These are phyloP conservation scores for Arthrobotrys sinensis DNA, from an alignment of 2,329 filamentous ascomycete species.

Conservation along the genomic window DNA sequence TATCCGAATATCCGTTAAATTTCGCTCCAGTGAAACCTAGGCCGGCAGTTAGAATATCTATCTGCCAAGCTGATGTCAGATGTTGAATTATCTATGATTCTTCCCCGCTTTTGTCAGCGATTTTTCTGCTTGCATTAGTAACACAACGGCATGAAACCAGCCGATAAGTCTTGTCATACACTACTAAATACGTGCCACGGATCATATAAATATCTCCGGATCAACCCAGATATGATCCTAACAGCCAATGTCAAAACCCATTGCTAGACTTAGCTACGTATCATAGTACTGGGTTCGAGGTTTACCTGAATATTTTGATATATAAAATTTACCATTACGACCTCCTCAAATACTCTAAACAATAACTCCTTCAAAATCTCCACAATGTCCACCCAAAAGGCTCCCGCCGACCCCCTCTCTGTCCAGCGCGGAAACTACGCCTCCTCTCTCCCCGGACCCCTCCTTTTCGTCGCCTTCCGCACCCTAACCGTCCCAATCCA, in stretches of 20 bases:
- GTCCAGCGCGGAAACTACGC: conserved; percentile 42
- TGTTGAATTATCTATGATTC: background rate
- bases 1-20: background rate
- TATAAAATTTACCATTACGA: too few relatives aligned
- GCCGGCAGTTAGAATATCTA: conserved; percentile 8
- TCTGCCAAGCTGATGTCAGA: conserved; percentile 6
- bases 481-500: conserved; percentile 34
- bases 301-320: too few relatives aligned
- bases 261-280: too few relatives aligned
- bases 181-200: too few relatives aligned
- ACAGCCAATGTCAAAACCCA: too few relatives aligned
- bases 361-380: conserved; percentile 13
- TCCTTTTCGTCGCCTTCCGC: conserved; percentile 24
- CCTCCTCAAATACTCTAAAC: background rate
- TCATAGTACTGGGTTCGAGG: too few relatives aligned
- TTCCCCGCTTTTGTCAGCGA: conserved; percentile 1
- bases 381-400: conserved; percentile 28
- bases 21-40: too few relatives aligned
- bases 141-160: too few relatives aligned
- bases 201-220: too few relatives aligned
- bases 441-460: background rate
- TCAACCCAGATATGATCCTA: too few relatives aligned
- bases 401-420: conserved; percentile 17
- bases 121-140: background rate
- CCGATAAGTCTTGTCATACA: too few relatives aligned